These are phyloP conservation scores for Chaetomiaceae sp. DNA, from an alignment of 2,329 filamentous ascomycete species.

Conservation along the genomic window DNA sequence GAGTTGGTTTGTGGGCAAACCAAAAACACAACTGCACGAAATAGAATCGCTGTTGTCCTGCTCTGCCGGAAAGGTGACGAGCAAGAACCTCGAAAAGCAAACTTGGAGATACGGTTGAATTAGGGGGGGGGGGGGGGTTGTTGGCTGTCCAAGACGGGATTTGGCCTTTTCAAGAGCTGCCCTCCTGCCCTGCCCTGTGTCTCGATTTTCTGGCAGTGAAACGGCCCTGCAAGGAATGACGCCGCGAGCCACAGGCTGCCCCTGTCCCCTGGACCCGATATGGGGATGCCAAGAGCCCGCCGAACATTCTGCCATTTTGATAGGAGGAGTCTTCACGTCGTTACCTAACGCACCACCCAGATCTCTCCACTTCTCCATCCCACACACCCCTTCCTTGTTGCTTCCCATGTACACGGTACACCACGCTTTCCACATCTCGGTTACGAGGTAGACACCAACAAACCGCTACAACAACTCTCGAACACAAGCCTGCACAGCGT, in stretches of 20 bases:
- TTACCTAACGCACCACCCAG: too few species aligned
- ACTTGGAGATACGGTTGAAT: neutral
- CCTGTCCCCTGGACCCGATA: neutral
- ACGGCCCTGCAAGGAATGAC: conserved; percentile 9
- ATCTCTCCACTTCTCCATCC: neutral
- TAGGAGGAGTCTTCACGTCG: neutral
- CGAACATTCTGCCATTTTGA: neutral
- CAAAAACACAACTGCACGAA: neutral
- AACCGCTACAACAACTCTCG: too few species aligned
- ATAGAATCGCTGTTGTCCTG: conserved; percentile 2
- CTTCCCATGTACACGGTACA: too few species aligned
- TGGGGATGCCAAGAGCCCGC: neutral
- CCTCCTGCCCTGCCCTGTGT: too few species aligned
- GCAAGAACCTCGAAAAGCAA: neutral
- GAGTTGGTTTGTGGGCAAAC: neutral
- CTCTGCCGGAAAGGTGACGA: neutral
- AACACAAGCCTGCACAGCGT: neutral
- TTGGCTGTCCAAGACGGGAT: conserved; percentile 7
- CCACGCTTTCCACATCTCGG: too few species aligned
- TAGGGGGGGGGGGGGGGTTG: too few species aligned
- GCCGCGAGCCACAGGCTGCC: neutral
- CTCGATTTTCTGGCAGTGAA: conserved; percentile 8
- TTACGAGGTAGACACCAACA: too few species aligned
- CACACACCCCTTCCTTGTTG: neutral
- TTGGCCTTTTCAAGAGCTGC: conserved; percentile 6